Percentiles rank a stretch among this genome's conserved stretches.
phyloP scores from a whole-genome alignment of 169 alveolate species.

The Plasmodium inui region DNA sequence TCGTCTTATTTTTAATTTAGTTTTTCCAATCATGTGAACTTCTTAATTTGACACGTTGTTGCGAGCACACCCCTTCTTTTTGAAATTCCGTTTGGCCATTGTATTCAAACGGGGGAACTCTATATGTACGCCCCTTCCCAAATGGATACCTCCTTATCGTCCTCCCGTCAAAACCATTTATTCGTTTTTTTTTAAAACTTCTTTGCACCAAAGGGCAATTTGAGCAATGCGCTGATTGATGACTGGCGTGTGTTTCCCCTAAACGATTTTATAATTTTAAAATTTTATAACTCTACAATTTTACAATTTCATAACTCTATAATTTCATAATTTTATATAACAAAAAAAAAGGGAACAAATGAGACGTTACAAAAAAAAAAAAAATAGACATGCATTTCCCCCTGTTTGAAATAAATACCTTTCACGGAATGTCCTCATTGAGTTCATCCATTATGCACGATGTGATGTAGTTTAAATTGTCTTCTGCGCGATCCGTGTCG shows the following conservation, averaged over 20 bases:
- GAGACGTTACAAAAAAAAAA: neutral
- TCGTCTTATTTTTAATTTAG: conserved; percentile 30
- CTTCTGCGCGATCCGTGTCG: neutral
- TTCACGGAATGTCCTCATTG: neutral
- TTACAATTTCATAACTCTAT: neutral
- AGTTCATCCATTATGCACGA: conserved; percentile 53
- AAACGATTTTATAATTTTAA: neutral
- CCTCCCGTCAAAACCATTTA: neutral
- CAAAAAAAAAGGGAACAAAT: neutral
- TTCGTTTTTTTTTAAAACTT: neutral
- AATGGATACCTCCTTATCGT: neutral
- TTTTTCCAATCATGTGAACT: neutral
- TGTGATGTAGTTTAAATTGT: conserved; percentile 26
- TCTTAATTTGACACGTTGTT: neutral
- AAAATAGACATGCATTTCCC: neutral
- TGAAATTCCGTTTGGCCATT: neutral
- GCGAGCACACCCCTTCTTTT: neutral
- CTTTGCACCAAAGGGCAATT: neutral
- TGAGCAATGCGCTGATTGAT: neutral
- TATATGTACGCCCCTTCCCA: neutral
- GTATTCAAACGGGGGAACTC: neutral
- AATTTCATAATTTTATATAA: neutral
- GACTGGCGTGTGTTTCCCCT: neutral
- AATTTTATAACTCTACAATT: neutral
- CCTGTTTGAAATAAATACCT: neutral